Conservation (phyloP, 2,329 filamentous ascomycete species). For the Calonectria pseudoreteaudii region DNA sequence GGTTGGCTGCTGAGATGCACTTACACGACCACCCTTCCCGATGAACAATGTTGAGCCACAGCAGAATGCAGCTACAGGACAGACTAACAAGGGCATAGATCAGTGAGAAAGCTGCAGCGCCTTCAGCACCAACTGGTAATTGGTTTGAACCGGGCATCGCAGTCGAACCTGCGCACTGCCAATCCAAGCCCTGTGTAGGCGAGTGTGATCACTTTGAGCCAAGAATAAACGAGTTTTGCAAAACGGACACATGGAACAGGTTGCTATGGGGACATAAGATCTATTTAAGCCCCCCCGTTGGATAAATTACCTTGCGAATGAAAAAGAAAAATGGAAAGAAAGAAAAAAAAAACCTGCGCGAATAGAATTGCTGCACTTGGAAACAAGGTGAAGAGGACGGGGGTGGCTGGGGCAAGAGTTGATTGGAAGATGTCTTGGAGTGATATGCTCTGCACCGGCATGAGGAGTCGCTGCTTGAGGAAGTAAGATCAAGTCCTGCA, state of each 20-base stretch:
- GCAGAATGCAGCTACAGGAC: background rate
- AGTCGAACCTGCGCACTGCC: background rate
- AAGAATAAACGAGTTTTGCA: background rate
- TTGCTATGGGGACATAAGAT: background rate
- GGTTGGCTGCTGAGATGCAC: background rate
- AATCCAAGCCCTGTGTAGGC: background rate
- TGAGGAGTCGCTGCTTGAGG: background rate
- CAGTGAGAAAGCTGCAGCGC: background rate
- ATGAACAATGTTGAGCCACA: background rate
- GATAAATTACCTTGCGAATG: background rate
- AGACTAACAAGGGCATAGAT: background rate
- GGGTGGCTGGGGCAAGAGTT: background rate
- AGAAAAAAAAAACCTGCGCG: background rate
- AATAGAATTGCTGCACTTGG: background rate
- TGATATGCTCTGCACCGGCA: background rate
- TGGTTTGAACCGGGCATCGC: constrained; percentile 4
- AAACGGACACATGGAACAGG: background rate
- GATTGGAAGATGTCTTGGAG: background rate
- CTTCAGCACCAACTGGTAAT: background rate
- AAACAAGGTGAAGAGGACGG: background rate
- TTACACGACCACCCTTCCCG: constrained; percentile 3
- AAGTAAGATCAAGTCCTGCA: too few species aligned
- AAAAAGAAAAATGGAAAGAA: too few species aligned
- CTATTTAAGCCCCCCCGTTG: background rate
- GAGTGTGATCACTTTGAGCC: background rate